phyloP scores from a whole-genome alignment of 2,329 filamentous ascomycete genomes.

The Arthrobotrys iridis region DNA sequence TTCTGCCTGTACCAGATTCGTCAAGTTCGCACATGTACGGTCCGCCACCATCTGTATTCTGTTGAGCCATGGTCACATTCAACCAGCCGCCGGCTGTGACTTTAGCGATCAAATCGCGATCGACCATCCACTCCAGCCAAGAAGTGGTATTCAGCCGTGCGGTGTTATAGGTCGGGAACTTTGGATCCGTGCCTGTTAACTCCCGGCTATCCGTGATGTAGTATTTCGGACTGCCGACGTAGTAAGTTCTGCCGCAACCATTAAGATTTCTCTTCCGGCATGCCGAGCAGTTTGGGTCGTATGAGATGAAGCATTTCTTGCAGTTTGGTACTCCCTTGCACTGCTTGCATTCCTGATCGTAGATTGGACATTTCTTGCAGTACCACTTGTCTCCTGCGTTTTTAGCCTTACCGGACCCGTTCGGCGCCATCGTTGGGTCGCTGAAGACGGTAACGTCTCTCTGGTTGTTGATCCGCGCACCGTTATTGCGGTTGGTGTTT shows the following conservation, averaged over 20 bases:
- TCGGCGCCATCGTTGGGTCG: conserved; percentile 27
- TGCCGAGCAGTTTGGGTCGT: conserved; percentile 19
- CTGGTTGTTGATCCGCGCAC: not conserved
- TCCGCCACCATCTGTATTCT: conserved; percentile 25
- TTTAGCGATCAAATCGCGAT: not conserved
- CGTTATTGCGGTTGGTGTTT: not conserved
- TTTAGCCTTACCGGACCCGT: conserved; percentile 4
- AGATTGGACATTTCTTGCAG: conserved; percentile 19
- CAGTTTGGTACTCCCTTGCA: conserved; percentile 1
- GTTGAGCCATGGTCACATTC: conserved; percentile 24
- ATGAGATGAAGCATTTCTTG: not conserved
- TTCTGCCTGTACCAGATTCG: conserved; percentile 7
- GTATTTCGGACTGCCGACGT: not conserved
- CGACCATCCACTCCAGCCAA: conserved; percentile 22
- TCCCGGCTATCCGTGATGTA: conserved; percentile 1
- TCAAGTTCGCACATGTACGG: conserved; percentile 24
- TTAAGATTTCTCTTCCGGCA: conserved; percentile 1
- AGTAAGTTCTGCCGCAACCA: conserved; percentile 20
- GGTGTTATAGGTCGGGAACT: conserved; percentile 3
- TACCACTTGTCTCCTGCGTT: conserved; percentile 22
- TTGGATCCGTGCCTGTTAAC: not conserved
- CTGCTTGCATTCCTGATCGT: conserved; percentile 4
- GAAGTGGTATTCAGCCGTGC: not conserved
- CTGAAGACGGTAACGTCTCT: conserved; percentile 28
- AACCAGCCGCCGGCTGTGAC: conserved; percentile 33